Evolutionary conservation across 2,329 filamentous ascomycete genomes (phyloP).

Genomic region (Curvularia lunata): DNA sequence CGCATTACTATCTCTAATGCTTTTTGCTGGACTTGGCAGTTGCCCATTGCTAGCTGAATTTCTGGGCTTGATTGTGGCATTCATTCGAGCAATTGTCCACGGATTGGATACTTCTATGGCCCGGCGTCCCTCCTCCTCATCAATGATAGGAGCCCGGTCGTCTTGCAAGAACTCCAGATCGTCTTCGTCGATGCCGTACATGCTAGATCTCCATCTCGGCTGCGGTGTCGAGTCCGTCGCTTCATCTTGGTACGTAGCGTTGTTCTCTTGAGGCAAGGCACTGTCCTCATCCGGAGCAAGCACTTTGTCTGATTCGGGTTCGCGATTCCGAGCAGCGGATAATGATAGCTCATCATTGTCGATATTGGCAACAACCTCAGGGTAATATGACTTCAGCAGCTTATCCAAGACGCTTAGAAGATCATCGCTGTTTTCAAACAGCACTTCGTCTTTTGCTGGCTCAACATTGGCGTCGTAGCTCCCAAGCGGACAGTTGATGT

Average conservation of each 20-base stretch:
- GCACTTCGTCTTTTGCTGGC: conserved; percentile 72
- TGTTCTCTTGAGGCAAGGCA: conserved; percentile 2
- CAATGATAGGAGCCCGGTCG: conserved; percentile 18
- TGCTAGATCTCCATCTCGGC: conserved; percentile 45
- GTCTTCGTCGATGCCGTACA: conserved; percentile 50
- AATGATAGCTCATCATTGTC: conserved; percentile 8
- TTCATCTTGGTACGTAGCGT: neutral
- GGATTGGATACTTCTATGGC: conserved; percentile 54
- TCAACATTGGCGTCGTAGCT: conserved; percentile 77
- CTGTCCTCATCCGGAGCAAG: neutral
- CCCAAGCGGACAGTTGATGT: conserved; percentile 65
- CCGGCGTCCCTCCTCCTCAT: conserved; percentile 38
- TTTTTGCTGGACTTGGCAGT: conserved; percentile 36
- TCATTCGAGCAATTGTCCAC: conserved; percentile 59
- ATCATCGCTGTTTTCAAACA: conserved; percentile 65
- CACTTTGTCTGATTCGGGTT: neutral
- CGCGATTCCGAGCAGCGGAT: conserved; percentile 6
- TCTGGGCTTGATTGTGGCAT: conserved; percentile 37
- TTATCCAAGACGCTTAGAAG: conserved; percentile 54
- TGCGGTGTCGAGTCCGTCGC: neutral
- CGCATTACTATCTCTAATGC: neutral
- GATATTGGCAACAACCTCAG: conserved; percentile 16
- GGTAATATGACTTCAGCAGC: conserved; percentile 54
- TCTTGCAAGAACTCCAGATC: conserved; percentile 37
- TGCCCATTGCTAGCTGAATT: conserved; percentile 23